Evolutionary conservation across 2,329 filamentous ascomycete genomes (phyloP).

Genomic region (Pseudogymnoascus sp.): DNA sequence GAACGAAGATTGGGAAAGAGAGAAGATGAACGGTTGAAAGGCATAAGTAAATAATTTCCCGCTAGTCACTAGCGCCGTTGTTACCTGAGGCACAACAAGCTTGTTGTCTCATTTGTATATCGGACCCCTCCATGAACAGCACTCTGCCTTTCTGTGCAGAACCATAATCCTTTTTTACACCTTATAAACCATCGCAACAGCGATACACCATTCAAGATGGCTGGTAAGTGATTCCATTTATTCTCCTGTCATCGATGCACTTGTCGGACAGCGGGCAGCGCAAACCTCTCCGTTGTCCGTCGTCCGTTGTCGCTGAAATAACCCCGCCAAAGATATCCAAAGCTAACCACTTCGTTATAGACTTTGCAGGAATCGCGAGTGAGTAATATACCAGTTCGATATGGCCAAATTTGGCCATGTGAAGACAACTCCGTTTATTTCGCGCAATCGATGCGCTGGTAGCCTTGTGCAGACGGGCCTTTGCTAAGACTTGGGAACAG

Average conservation of each 20-base stretch:
- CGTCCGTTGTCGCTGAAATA: not conserved
- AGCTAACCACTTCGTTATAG: conserved; percentile 24
- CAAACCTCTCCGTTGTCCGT: not conserved
- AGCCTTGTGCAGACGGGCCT: not conserved
- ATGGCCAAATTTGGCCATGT: not conserved
- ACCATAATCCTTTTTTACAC: not conserved
- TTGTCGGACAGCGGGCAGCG: not conserved
- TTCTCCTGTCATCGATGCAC: not conserved
- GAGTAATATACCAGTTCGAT: conserved; percentile 20
- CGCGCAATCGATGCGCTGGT: not conserved
- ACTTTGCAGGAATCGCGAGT: conserved; percentile 37
- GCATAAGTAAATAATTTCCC: conserved; percentile 9
- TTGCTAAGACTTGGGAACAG: conserved; percentile 37
- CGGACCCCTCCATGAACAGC: conserved; percentile 7
- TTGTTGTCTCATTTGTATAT: conserved; percentile 9
- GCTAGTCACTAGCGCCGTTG: conserved; percentile 2
- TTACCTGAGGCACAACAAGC: conserved; percentile 3
- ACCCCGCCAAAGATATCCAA: conserved; percentile 7
- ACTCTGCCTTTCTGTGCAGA: not conserved
- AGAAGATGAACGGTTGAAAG: conserved; percentile 8
- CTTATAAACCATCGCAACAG: conserved; percentile 1
- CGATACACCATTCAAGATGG: conserved; percentile 22
- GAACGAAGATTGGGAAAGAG: conserved; percentile 7
- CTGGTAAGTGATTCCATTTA: conserved; percentile 21
- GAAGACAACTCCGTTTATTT: not conserved